phyloP scores from a whole-genome alignment of 2,329 filamentous ascomycete genomes.

The Colletotrichum incanum region DNA sequence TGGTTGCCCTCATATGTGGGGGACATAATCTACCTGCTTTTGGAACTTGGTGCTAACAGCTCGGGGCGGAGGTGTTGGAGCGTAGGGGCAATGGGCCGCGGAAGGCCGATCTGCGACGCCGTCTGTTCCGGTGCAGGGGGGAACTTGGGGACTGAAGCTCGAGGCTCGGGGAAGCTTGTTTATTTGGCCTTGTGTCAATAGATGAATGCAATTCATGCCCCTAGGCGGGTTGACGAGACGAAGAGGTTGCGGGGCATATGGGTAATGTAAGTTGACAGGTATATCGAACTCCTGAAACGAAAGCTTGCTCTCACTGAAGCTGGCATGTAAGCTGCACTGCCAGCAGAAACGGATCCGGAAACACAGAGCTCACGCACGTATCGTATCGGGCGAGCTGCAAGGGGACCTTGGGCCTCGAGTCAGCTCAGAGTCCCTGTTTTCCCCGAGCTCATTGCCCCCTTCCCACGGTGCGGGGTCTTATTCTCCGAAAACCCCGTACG shows the following conservation, averaged over 20 bases:
- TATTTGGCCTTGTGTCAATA: not conserved
- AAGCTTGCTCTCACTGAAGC: not conserved
- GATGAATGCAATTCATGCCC: not conserved
- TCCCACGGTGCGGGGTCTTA: constrained; percentile 11
- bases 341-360: constrained; percentile 5
- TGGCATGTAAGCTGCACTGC: not conserved
- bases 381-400: constrained; percentile 4
- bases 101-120: constrained; percentile 38
- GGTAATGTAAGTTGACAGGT: not conserved
- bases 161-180: not conserved
- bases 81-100: constrained; percentile 21
- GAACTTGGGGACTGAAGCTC: constrained; percentile 5
- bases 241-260: not conserved
- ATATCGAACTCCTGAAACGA: not conserved
- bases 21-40: not conserved
- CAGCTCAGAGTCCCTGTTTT: constrained; percentile 21
- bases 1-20: not conserved
- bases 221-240: not conserved
- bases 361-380: not conserved
- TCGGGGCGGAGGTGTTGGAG: not conserved
- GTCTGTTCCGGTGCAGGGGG: constrained; percentile 18
- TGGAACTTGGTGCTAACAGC: not conserved
- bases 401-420: constrained; percentile 6
- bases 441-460: constrained; percentile 3
- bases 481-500: constrained; percentile 23